These are phyloP conservation scores for Tuber aestivum DNA, from an alignment of 495 filamentous ascomycete species.

Conservation along the genomic window DNA sequence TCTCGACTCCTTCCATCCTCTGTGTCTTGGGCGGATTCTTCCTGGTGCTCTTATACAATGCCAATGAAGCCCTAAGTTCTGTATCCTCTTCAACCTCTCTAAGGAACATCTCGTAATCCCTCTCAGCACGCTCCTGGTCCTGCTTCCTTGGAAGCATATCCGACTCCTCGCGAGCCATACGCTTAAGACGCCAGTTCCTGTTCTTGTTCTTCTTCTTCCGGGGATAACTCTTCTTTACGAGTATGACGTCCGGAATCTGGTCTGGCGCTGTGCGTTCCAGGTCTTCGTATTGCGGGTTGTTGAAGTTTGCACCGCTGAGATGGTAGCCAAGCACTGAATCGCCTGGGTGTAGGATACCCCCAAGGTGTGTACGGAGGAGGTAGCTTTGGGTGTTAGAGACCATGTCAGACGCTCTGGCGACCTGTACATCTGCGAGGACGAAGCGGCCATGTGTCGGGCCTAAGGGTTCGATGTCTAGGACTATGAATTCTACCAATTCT, in stretches of 20 bases:
- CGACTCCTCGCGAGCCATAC: slow-evolving; percentile 82
- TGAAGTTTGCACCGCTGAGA: slow-evolving; percentile 81
- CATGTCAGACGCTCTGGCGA: slow-evolving; percentile 84
- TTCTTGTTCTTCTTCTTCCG: slow-evolving; percentile 74
- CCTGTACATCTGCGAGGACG: slow-evolving; percentile 74
- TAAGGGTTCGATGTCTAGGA: slow-evolving; percentile 86
- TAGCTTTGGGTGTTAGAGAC: slow-evolving; percentile 79
- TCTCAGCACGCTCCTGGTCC: slow-evolving; percentile 76
- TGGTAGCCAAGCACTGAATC: slow-evolving; percentile 91
- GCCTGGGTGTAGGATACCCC: slow-evolving; percentile 75
- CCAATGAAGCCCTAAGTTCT: slow-evolving; percentile 74
- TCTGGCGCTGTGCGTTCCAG: slow-evolving; percentile 64
- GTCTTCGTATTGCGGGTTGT: slow-evolving; percentile 74
- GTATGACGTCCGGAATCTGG: slow-evolving; percentile 80
- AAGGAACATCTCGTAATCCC: slow-evolving; percentile 95
- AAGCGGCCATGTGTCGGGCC: slow-evolving; percentile 72
- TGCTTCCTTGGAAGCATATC: slow-evolving; percentile 70
- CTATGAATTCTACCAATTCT: slow-evolving; percentile 81
- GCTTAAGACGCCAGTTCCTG: slow-evolving; percentile 87
- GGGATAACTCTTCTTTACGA: slow-evolving; percentile 94
- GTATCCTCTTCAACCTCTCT: slow-evolving; percentile 92
- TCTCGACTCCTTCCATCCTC: slow-evolving; percentile 47
- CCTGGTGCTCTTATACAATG: slow-evolving; percentile 70
- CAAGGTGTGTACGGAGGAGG: slow-evolving; percentile 83
- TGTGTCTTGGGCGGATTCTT: slow-evolving; percentile 43